Evolutionary conservation across 1,284 basidiomycete species (phyloP).

Genomic region (Neonothopanus nambi): DNA sequence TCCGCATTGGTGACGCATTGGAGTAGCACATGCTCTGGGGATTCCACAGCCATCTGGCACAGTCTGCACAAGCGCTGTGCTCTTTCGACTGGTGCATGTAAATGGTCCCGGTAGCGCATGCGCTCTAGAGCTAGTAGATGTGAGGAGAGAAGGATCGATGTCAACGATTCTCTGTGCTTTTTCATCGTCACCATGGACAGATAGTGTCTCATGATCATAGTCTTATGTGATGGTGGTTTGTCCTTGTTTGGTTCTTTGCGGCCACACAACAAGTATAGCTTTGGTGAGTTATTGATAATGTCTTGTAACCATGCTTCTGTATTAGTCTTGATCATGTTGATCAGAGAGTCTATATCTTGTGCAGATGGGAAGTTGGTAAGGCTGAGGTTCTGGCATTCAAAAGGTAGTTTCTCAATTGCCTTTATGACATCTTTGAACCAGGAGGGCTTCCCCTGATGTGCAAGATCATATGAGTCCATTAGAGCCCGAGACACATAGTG

Average conservation of each 20-base stretch:
- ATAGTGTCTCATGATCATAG: not conserved
- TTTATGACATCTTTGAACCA: too few species aligned
- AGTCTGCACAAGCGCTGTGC: not conserved
- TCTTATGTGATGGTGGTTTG: too few species aligned
- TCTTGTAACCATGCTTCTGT: too few species aligned
- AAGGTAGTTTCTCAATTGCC: too few species aligned
- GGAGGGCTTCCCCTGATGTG: too few species aligned
- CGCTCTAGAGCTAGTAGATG: not conserved
- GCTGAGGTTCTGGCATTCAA: too few species aligned
- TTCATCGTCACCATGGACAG: not conserved
- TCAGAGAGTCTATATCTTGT: not conserved
- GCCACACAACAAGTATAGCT: not conserved
- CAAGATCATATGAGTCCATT: not conserved
- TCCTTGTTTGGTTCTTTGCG: too few species aligned
- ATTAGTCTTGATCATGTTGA: not conserved
- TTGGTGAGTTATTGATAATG: not conserved
- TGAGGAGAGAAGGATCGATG: not conserved
- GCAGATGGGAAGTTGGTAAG: not conserved
- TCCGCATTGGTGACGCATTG: not conserved
- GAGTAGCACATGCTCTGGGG: not conserved
- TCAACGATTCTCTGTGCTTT: not conserved
- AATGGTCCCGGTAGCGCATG: too few species aligned
- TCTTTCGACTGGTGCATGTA: too few species aligned
- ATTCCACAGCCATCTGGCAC: not conserved
- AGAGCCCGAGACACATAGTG: slow-evolving; percentile 2